These are phyloP conservation scores for Cyberlindnera americana DNA, from an alignment of 805 yeast genomes.

Conservation along the genomic window DNA sequence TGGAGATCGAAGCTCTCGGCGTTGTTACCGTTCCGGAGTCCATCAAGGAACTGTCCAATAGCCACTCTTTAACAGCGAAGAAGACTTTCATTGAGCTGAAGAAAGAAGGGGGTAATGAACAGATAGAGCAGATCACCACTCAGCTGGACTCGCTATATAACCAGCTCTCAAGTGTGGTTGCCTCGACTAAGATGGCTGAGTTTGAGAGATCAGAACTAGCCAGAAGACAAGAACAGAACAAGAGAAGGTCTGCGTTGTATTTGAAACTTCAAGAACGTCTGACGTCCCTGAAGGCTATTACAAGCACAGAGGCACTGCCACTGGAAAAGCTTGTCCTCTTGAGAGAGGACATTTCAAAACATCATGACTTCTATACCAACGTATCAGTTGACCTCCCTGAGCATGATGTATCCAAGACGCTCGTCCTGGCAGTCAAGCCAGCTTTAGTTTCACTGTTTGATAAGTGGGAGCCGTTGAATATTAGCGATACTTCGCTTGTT, in stretches of 20 bases:
- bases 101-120: conserved; percentile 31
- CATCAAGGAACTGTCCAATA: conserved; percentile 22
- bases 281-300: neutral
- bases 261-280: neutral
- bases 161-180: conserved; percentile 12
- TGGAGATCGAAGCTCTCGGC: conserved; percentile 23
- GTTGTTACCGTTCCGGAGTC: conserved; percentile 18
- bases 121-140: conserved; percentile 14
- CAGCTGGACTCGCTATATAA: conserved; percentile 17
- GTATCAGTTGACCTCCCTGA: neutral
- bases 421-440: conserved; percentile 25
- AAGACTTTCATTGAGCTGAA: conserved; percentile 36
- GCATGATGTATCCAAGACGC: conserved; percentile 11
- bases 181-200: conserved; percentile 14
- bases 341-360: neutral
- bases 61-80: conserved; percentile 28
- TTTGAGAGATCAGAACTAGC: conserved; percentile 7
- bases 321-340: neutral
- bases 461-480: conserved; percentile 37
- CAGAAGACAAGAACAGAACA: neutral
- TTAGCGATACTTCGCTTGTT: conserved; percentile 29
- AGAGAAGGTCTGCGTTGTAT: neutral
- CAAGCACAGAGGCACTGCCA: neutral
- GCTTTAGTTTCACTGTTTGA: conserved; percentile 20
- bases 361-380: neutral